These are phyloP conservation scores for Penicillium digitatum DNA, from an alignment of 2,329 filamentous ascomycete species.

Conservation along the genomic window DNA sequence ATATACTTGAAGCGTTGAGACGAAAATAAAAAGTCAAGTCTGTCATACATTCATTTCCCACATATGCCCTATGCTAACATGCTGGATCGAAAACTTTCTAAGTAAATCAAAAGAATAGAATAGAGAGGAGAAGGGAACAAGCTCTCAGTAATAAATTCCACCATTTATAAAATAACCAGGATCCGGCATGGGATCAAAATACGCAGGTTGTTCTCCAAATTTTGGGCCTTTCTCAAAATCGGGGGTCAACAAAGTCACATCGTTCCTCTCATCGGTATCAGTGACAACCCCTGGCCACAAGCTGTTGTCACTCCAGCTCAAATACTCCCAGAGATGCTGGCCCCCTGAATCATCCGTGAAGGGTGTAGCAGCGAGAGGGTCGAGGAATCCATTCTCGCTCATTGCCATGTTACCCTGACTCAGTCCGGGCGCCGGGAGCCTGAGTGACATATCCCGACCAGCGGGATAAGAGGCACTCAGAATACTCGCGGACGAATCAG, in stretches of 20 bases:
- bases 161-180: conserved; percentile 26
- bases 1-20: not conserved
- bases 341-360: conserved; percentile 29
- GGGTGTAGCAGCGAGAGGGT: conserved; percentile 22
- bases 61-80: conserved; percentile 6
- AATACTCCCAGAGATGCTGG: conserved; percentile 38
- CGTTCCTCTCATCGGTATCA: conserved; percentile 24
- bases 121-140: not conserved
- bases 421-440: conserved; percentile 18
- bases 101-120: not conserved
- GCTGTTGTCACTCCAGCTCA: conserved; percentile 38
- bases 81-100: not conserved
- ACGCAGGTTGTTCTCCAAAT: conserved; percentile 17
- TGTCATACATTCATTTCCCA: conserved; percentile 6
- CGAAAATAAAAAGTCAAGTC: not conserved
- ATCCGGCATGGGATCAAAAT: conserved; percentile 24
- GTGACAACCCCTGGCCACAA: conserved; percentile 28
- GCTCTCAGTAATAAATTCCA: conserved; percentile 24
- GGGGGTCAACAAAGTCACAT: conserved; percentile 23
- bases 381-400: conserved; percentile 23
- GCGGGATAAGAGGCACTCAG: conserved; percentile 13
- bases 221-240: conserved; percentile 29
- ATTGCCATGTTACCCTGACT: conserved; percentile 16
- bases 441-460: conserved; percentile 16
- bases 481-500: conserved; percentile 11